Evolutionary conservation across 202 grass and related monocot genomes (phyloP).

Genomic region (Carex sylvatica): DNA sequence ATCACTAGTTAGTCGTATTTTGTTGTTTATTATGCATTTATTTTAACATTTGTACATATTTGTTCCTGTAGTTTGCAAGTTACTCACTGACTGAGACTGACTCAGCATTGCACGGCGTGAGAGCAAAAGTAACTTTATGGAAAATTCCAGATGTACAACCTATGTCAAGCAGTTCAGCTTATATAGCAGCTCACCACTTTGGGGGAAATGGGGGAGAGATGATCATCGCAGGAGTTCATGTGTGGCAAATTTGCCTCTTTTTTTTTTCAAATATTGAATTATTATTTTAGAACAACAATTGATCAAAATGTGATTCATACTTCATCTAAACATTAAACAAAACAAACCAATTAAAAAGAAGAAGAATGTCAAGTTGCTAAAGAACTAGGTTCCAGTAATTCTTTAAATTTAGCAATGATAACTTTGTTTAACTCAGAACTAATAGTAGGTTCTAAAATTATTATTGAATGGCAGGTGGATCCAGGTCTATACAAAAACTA

Average conservation of each 20-base stretch:
- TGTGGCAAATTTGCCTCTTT: not conserved
- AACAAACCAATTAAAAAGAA: not conserved
- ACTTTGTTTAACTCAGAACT: not conserved
- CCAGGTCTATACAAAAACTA: not conserved
- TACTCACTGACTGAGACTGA: not conserved
- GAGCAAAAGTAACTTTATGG: slow-evolving; percentile 7
- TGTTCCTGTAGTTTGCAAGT: not conserved
- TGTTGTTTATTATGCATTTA: not conserved
- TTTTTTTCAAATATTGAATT: not conserved
- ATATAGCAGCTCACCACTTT: not conserved
- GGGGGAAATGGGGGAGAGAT: not conserved
- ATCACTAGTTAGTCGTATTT: not conserved
- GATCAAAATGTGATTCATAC: not conserved
- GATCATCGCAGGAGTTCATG: slow-evolving; percentile 17
- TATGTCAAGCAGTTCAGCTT: not conserved
- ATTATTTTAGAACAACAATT: not conserved
- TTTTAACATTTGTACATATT: not conserved
- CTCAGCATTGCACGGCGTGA: not conserved
- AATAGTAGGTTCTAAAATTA: not conserved
- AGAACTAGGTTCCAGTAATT: too few species aligned
- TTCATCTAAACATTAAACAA: not conserved
- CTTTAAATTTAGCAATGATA: not conserved
- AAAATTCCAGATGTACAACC: not conserved
- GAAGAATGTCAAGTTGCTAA: not conserved
- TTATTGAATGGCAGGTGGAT: slow-evolving; percentile 13